Evolutionary conservation across 208 protist genomes (phyloP).

Genomic region (Entamoeba dispar): DNA sequence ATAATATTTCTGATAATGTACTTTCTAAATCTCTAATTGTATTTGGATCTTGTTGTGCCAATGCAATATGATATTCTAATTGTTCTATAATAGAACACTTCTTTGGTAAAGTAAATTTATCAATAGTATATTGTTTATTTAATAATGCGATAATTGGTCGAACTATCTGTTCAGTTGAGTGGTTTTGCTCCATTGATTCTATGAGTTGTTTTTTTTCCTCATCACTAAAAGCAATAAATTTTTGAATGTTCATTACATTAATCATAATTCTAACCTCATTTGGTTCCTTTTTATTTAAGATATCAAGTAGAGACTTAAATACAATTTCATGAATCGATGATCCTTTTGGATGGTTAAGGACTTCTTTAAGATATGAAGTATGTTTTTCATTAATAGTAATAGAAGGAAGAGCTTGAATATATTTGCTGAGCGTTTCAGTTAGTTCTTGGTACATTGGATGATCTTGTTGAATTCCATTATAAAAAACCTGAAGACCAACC

Average conservation of each 20-base stretch:
- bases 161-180: background rate
- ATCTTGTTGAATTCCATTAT: background rate
- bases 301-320: background rate
- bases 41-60: background rate
- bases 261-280: background rate
- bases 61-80: background rate
- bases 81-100: background rate
- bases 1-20: background rate
- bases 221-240: background rate
- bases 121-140: background rate
- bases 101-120: background rate
- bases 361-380: background rate
- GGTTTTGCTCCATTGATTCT: background rate
- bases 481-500: background rate
- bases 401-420: background rate
- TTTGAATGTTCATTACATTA: background rate
- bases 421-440: background rate
- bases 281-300: background rate
- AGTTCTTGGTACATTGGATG: background rate
- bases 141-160: background rate
- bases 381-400: background rate
- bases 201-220: background rate
- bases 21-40: background rate
- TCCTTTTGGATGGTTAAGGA: background rate
- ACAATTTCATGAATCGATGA: background rate